phyloP scores from a whole-genome alignment of 257 asterid species.

The Cynanchum wilfordii region DNA sequence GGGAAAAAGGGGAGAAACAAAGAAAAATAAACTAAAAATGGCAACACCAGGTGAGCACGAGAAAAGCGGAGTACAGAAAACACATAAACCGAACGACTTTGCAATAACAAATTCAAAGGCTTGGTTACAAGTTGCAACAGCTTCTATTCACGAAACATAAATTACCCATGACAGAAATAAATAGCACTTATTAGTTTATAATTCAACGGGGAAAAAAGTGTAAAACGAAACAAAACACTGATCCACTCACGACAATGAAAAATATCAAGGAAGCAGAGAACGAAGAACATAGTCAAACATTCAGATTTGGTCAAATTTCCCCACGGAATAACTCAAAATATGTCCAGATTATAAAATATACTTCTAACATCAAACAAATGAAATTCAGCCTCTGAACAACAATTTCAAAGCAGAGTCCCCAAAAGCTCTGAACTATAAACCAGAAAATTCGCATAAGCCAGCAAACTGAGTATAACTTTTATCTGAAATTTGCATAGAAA shows the following conservation, averaged over 20 bases:
- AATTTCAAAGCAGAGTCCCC: neutral
- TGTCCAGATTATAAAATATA: constrained; percentile 3
- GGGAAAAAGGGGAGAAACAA: too few relatives aligned
- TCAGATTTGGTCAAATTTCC: constrained; percentile 19
- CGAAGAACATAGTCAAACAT: constrained; percentile 1
- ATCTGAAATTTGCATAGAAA: neutral
- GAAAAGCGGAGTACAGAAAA: neutral
- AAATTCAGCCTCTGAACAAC: constrained; percentile 1
- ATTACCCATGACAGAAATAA: neutral
- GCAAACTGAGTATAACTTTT: neutral
- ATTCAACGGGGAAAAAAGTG: neutral
- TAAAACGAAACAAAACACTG: constrained; percentile 3
- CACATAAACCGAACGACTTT: neutral
- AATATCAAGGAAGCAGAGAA: constrained; percentile 1
- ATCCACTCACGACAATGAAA: constrained; percentile 15
- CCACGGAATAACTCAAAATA: constrained; percentile 4
- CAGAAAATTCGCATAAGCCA: neutral
- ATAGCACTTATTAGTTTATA: neutral
- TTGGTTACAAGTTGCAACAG: neutral
- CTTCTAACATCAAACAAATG: neutral
- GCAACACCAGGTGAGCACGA: neutral
- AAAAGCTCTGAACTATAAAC: neutral
- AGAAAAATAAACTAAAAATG: neutral
- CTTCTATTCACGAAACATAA: neutral
- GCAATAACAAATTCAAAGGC: neutral